phyloP scores from a whole-genome alignment of 192 early-diverging fungal species.

The Chytriomyces sp. region DNA sequence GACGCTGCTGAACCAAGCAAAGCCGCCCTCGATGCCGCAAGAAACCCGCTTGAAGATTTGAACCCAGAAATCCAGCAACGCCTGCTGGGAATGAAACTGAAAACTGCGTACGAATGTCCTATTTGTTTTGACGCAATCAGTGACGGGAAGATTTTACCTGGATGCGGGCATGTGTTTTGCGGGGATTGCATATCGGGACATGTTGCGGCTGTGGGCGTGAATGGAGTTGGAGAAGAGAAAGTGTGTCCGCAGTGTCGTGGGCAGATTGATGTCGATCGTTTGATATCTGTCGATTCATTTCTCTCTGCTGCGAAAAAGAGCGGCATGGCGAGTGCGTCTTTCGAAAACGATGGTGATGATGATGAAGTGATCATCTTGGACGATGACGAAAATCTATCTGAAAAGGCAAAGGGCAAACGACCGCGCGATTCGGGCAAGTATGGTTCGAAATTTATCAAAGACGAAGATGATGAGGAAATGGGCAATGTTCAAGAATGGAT shows the following conservation, averaged over 20 bases:
- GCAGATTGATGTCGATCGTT: conserved; percentile 14
- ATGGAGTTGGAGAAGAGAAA: conserved; percentile 25
- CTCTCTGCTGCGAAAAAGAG: conserved; percentile 22
- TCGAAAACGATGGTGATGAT: neutral
- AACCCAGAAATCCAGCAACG: conserved; percentile 30
- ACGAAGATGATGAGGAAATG: neutral
- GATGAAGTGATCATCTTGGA: neutral
- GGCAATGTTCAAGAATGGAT: conserved; percentile 22
- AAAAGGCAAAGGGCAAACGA: conserved; percentile 16
- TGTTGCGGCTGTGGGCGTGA: conserved; percentile 3
- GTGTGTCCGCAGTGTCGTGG: conserved; percentile 43
- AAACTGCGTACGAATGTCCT: conserved; percentile 40
- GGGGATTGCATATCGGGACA: conserved; percentile 39
- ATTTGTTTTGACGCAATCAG: conserved; percentile 50
- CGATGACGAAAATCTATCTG: conserved; percentile 16
- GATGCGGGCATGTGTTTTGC: conserved; percentile 50
- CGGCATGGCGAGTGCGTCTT: neutral
- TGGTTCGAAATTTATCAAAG: neutral
- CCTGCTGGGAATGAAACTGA: conserved; percentile 34
- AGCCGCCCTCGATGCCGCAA: neutral
- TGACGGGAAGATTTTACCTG: conserved; percentile 27
- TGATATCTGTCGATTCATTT: conserved; percentile 28
- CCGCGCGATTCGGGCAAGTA: neutral
- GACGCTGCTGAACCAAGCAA: conserved; percentile 6
- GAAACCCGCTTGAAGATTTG: conserved; percentile 13